Evolutionary conservation across 257 asterid species (phyloP), one percentile per base, ranked within the genome.

Genomic region (Solanum appendiculatum): DNA sequence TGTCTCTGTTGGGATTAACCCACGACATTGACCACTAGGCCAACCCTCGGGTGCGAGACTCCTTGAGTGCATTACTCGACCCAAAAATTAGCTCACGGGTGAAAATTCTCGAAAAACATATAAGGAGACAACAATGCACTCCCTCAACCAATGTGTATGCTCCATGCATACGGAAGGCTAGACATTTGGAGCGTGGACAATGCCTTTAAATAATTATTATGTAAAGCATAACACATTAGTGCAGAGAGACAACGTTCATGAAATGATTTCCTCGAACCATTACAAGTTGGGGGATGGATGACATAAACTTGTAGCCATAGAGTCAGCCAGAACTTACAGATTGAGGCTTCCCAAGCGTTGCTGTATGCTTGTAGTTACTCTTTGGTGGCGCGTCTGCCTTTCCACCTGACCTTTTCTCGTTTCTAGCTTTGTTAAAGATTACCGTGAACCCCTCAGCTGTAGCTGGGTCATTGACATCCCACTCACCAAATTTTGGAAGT

Each of bases 381-480:
- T 91, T 92, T 42, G 94, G 91, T 2, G 95, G 93, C 6, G 93
- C 87, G 72, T 92, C 96, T 23, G 91, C 77, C 75, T 91, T 93
- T 29, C 89, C 94, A 86, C 95, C 98, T 0, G 94, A 88, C 89
- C 88, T 92, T 84, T 92, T 91, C 90, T 92, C 94, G 78, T 91
- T 89, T 89, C 94, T 87, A 54, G 95, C 97, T 88, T 91, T 94
- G 91, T 92, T 90, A 87, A 94, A 94, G 77, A 94, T 92, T 60
- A 93, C 95, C 0, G 97, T 93, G 91, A 91, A 93, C 80, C 96
- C 95, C 89, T 93, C 95, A 37, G 94, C 93, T 27, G 94, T 91
- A 69, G 94, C 94, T 66, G 93, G 95, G 89, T 94, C 94, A 85
- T 94, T 94, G 36, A 94, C 97, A 73, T 94, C 94, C 96, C 97